Evolutionary conservation across 2,329 filamentous ascomycete species (phyloP).

Genomic region (Annulohypoxylon truncatum): DNA sequence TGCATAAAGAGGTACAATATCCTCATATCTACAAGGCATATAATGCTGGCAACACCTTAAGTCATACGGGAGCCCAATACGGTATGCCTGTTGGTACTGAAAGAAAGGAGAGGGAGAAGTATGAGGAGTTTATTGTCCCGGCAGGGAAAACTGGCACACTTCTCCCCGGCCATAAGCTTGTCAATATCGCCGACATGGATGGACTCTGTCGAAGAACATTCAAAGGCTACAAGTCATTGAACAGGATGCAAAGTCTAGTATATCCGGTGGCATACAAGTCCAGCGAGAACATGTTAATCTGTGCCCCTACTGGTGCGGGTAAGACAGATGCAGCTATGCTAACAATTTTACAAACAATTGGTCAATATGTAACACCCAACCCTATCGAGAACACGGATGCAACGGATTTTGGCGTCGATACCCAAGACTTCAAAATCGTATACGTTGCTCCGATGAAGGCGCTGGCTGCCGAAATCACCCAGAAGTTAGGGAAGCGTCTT

Average conservation of each 20-base stretch:
- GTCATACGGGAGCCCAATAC: conserved; percentile 82
- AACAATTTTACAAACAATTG: conserved; percentile 89
- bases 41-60: conserved; percentile 86
- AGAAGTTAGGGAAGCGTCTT: conserved; percentile 90
- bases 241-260: conserved; percentile 97
- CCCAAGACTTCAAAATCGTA: conserved; percentile 96
- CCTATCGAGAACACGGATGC: conserved; percentile 79
- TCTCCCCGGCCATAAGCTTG: conserved; percentile 76
- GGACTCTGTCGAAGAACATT: conserved; percentile 92
- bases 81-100: conserved; percentile 81
- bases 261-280: conserved; percentile 96
- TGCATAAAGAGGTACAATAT: conserved; percentile 80
- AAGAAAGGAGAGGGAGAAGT: conserved; percentile 77
- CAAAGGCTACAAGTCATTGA: conserved; percentile 90
- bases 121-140: conserved; percentile 90
- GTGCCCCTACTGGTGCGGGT: conserved; percentile 96
- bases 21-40: conserved; percentile 93
- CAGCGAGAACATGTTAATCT: conserved; percentile 98
- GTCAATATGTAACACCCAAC: conserved; percentile 84
- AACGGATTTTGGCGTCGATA: conserved; percentile 82
- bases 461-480: conserved; percentile 93
- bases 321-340: conserved; percentile 99
- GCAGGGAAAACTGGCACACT: conserved; percentile 82
- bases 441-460: conserved; percentile 99
- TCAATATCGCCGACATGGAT: conserved; percentile 86